Base-by-base conservation (phyloP, 139 green algal species). In the Coelastrella sp. region DNA sequence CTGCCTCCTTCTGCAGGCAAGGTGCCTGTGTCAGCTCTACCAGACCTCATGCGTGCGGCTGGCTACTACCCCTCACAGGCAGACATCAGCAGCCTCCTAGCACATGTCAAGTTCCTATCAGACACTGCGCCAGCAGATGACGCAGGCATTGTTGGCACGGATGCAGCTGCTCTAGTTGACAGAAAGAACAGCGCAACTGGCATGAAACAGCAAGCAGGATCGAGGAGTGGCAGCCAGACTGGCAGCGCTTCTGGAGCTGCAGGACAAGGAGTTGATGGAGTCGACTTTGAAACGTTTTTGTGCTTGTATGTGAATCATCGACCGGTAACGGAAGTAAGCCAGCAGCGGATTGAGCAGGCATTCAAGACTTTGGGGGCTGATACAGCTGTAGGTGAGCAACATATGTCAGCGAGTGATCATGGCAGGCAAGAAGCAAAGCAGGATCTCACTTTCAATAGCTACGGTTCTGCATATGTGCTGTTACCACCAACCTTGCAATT, bases 261-360 rank as follows among this genome's bases (percentile, higher is more conserved):
- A 17, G 71, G 61, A 17, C 61, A 68, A 10, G 61, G 61, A 68
- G 7, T 32, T 75, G 65, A 10, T 32, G 74, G 22, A 56, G 23
- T 97, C 5, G 81, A 85, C 73, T 95, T 97, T 66, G 91, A 93
- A 0, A 92, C 95, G 6, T 93, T 98, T 68, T 74, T 97, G 13
- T 90, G 64, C 13, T 82, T 98, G 47, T 97, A 96, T 84, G 65
- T 93, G 75, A 97, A 96, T 92, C 93, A 97, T 87, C 90, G 95
- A 60, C 95, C 94, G 23, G 89, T 97, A 66, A 80, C 76, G 77
- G 89, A 90, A 23, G 92, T 93, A 5, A 94, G 77, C 2, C 61
- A 92, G n/a, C 91, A 92, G 13, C 89, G 96, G 68, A 92, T 97
- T 14, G 66, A 78, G 57, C 61, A 73, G 8, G 95, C 95, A 16